Percentiles rank a stretch among this genome's conserved stretches.
These are phyloP conservation scores for Haplographium delicatum DNA, from an alignment of 495 filamentous ascomycete genomes.

Conservation along the genomic window DNA sequence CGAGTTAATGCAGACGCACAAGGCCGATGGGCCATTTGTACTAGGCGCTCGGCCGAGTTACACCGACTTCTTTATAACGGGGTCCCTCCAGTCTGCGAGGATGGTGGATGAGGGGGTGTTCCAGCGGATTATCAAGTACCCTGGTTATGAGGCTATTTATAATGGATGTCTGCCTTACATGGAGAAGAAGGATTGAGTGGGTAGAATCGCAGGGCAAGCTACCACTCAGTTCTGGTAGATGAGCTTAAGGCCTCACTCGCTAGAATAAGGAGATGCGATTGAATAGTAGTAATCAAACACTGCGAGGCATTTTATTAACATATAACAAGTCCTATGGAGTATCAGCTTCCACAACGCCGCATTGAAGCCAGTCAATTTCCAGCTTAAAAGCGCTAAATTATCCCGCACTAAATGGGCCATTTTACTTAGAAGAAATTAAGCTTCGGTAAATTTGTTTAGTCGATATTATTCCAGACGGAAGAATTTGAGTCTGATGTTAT, in stretches of 20 bases:
- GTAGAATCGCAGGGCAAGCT: neutral
- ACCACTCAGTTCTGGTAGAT: neutral
- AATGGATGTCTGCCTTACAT: slow-evolving; percentile 34
- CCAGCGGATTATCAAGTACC: slow-evolving; percentile 26
- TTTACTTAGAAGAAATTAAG: too few relatives aligned
- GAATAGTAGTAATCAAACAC: slow-evolving; percentile 42
- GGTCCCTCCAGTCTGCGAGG: slow-evolving; percentile 30
- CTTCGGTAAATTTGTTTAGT: too few relatives aligned
- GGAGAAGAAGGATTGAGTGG: slow-evolving; percentile 32
- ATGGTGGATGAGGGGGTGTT: slow-evolving; percentile 34
- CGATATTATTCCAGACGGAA: too few relatives aligned
- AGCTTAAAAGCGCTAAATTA: too few relatives aligned
- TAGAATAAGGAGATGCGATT: neutral
- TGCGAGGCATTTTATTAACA: neutral
- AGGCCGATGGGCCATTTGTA: slow-evolving; percentile 34
- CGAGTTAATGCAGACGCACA: slow-evolving; percentile 31
- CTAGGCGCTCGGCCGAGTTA: slow-evolving; percentile 29
- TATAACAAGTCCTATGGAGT: too few relatives aligned
- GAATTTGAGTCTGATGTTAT: too few relatives aligned
- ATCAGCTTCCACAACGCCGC: too few relatives aligned
- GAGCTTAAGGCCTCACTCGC: neutral
- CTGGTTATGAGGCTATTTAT: slow-evolving; percentile 32
- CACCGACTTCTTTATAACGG: slow-evolving; percentile 38
- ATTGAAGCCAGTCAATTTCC: too few relatives aligned
- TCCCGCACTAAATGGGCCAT: too few relatives aligned